Conservation (phyloP, 2,329 filamentous ascomycete species). For the Colletotrichum salicis region DNA sequence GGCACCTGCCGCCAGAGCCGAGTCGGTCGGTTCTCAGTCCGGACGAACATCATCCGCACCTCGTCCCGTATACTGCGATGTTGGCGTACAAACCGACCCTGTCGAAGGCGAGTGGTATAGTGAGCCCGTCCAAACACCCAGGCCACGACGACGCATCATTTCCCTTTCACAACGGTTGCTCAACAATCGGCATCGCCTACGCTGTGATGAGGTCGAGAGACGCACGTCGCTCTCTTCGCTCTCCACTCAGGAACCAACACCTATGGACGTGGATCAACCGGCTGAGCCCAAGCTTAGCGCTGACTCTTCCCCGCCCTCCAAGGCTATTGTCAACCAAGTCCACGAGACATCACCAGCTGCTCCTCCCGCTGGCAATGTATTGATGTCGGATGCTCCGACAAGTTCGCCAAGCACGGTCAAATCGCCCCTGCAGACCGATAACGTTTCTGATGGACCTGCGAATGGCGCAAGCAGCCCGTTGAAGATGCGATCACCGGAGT, state of each 20-base stretch:
- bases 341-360: constrained; percentile 15
- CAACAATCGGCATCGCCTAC: constrained; percentile 57
- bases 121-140: constrained; percentile 46
- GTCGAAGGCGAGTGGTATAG: constrained; percentile 66
- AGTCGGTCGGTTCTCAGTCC: constrained; percentile 45
- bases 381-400: constrained; percentile 46
- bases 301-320: constrained; percentile 14
- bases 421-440: constrained; percentile 5
- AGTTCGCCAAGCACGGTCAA: constrained; percentile 40
- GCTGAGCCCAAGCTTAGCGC: constrained; percentile 43
- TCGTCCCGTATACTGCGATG: constrained; percentile 60
- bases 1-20: constrained; percentile 41
- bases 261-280: constrained; percentile 55
- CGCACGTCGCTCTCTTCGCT: constrained; percentile 44
- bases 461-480: constrained; percentile 34
- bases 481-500: constrained; percentile 48
- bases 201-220: constrained; percentile 51
- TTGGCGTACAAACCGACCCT: constrained; percentile 64
- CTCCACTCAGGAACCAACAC: constrained; percentile 41
- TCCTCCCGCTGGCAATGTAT: constrained; percentile 38
- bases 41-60: constrained; percentile 52
- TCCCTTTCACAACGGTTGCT: constrained; percentile 65
- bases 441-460: neutral
- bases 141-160: constrained; percentile 60
- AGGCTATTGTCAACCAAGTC: constrained; percentile 35